These are phyloP conservation scores for Termitomyces eurrhizus DNA, from an alignment of 768 basidiomycete species.

Conservation along the genomic window DNA sequence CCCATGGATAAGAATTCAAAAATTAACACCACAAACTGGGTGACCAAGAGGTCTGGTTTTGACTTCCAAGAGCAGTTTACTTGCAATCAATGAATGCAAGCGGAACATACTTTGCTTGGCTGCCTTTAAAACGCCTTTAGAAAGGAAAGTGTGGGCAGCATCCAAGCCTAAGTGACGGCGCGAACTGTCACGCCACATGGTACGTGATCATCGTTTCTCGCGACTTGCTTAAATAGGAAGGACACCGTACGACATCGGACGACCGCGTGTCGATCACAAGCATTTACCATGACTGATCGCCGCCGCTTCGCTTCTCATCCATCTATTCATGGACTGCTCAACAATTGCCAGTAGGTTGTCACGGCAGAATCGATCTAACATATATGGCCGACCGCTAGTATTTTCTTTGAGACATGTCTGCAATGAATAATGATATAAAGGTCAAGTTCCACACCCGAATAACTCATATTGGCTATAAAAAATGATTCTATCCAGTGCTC, in stretches of 20 bases:
- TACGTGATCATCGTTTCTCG: background rate
- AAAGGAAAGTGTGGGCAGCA: background rate
- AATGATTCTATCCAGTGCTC: background rate
- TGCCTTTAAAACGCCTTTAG: background rate
- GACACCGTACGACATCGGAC: background rate
- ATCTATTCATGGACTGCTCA: background rate
- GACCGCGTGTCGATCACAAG: too few relatives aligned
- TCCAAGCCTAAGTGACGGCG: background rate
- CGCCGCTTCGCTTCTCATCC: too few relatives aligned
- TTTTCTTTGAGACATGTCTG: background rate
- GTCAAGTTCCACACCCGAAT: background rate
- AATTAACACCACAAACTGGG: background rate
- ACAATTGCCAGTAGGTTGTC: background rate
- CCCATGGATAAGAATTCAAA: background rate
- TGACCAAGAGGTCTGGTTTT: background rate
- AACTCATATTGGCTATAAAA: background rate
- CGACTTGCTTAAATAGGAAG: background rate
- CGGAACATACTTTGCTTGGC: background rate
- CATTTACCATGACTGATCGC: too few relatives aligned
- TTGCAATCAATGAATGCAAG: background rate
- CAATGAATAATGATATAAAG: background rate
- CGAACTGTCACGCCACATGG: conserved; percentile 1
- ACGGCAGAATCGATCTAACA: background rate
- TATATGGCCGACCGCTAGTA: background rate
- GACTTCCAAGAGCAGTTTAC: background rate